Base-by-base conservation (phyloP, 768 basidiomycete genomes). In the Russula vinacea region DNA sequence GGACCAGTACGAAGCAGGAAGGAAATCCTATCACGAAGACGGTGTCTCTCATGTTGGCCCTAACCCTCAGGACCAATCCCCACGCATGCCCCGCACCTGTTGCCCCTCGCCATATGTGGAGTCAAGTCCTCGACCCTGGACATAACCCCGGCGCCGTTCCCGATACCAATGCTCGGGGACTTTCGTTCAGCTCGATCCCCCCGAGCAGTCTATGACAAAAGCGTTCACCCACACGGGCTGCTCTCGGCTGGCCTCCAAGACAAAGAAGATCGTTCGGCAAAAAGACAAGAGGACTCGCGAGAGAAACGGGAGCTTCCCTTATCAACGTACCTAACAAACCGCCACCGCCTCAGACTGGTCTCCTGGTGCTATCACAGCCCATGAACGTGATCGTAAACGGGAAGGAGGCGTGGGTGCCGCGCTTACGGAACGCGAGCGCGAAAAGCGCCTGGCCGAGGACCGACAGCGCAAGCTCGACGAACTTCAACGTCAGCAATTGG, bases 261-360 rank as follows among this genome's bases (percentile, higher is more conserved):
- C 73, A 93, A 93, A 74, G 88, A 95, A 73, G 94, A 97, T 72
- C 85, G 96, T 40, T 97, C 94, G 35, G 97, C 97, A 2, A 95
- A 95, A 75, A 83, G 89, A 58, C 94, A 98, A 71, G 96, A 99
- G 74, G 92, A 74, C 76, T 92, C 13, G 97, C 97, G 11, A 82
- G 95, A 40, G 95, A 97, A 76, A 87, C 82, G 8, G 97, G 97
- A 33, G 90, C 85, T 17, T 93, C 94, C 5, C 82, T 98, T 58
- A 87, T 98, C 78, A 95, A 96, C 73, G 92, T 99, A n/a, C 93
- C 92, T 5, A 85, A 87, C 71, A 96, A 96, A 73, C 94, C 95
- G 0, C 94, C 92, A 0, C 92, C 93, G 2, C 95, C 97, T 9
- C 94, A 96, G 76, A 92, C 90, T 49, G 97, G 97, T 44, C 82